A percentile compares a stretch with the other conserved stretches of the same genome.
Conservation (phyloP, 2,329 filamentous ascomycete species). For the Cercospora canescens region DNA sequence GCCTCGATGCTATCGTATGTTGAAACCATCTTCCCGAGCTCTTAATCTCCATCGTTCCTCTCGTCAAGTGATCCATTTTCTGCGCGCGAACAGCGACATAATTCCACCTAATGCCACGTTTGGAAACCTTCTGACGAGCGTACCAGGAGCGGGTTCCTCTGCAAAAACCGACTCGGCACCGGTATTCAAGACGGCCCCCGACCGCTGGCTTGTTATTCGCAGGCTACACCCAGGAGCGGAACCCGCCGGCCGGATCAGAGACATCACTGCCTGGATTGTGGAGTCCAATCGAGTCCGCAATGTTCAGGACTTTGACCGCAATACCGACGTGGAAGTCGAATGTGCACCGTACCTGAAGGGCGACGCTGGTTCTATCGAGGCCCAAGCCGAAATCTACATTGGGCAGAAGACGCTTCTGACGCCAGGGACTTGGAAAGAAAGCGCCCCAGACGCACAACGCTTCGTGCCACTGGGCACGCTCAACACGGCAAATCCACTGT, state of each 20-base stretch:
- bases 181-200: constrained; percentile 6
- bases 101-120: no score
- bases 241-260: not conserved
- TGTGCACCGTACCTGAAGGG: constrained; percentile 5
- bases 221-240: constrained; percentile 3
- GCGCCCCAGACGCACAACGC: not conserved
- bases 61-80: no score
- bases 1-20: not conserved
- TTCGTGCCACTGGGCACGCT: constrained; percentile 1
- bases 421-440: not conserved
- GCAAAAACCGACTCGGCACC: constrained; percentile 4
- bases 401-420: not conserved
- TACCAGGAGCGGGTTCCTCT: not conserved
- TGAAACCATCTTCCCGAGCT: not conserved
- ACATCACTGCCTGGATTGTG: constrained; percentile 12
- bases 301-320: not conserved
- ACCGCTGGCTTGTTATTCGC: constrained; percentile 16
- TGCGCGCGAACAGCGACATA: no score
- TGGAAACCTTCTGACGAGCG: not conserved
- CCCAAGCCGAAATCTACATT: constrained; percentile 9
- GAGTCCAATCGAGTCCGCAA: constrained; percentile 14
- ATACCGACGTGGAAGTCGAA: constrained; percentile 14
- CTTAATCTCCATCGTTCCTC: no score
- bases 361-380: not conserved
- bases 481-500: constrained; percentile 12